A percentile compares a stretch with the other conserved stretches of the same genome.
Evolutionary conservation across 108 stramenopile species (phyloP).

Genomic region (Pelagomonas calceolata): DNA sequence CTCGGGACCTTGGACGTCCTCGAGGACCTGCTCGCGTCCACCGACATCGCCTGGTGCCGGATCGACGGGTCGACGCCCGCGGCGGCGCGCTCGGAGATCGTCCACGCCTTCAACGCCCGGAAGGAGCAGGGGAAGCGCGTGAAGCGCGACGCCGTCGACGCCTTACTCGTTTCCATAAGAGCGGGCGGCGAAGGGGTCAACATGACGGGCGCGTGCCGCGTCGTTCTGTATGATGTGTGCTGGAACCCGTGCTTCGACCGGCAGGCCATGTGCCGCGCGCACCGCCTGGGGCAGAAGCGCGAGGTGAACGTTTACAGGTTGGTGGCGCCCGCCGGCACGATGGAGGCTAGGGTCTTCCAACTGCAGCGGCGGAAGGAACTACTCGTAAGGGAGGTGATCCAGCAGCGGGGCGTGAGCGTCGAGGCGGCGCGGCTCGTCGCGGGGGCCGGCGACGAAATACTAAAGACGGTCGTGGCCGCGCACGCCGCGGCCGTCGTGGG

Average conservation of each 20-base stretch:
- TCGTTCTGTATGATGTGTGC: constrained; percentile 18
- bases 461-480: too few species aligned
- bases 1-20: constrained; percentile 2
- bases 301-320: constrained; percentile 41
- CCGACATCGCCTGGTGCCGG: background rate
- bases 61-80: constrained; percentile 10
- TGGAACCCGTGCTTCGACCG: constrained; percentile 17
- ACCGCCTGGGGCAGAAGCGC: constrained; percentile 39
- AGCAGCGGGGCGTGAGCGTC: background rate
- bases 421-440: too few species aligned
- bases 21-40: background rate
- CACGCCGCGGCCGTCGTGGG: too few species aligned
- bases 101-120: constrained; percentile 8
- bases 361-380: constrained; percentile 10
- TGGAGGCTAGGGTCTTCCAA: constrained; percentile 29
- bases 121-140: background rate
- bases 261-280: constrained; percentile 45
- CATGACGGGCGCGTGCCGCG: constrained; percentile 5
- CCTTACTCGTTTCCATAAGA: constrained; percentile 3
- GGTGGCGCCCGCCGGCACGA: constrained; percentile 26
- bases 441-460: too few species aligned
- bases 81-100: background rate
- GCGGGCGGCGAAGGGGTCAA: constrained; percentile 19
- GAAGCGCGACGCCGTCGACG: background rate
- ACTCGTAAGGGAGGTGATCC: background rate